Conservation (phyloP, 345 rosid genomes). For the Arabidopsis suecica region DNA sequence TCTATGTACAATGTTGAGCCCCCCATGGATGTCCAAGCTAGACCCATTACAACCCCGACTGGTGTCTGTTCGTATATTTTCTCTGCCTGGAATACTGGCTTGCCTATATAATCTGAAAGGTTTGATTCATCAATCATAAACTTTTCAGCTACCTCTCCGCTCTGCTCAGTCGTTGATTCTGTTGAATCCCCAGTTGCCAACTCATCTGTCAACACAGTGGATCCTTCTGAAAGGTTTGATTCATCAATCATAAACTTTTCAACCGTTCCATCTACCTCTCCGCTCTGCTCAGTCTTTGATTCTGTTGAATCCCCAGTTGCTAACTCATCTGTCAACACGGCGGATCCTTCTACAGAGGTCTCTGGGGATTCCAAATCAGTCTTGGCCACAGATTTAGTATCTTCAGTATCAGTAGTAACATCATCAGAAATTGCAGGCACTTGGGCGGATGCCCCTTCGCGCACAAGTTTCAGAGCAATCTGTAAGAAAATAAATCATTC, state of each 20-base stretch:
- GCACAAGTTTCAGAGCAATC: constrained; percentile 85
- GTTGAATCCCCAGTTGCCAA: not conserved
- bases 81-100: constrained; percentile 86
- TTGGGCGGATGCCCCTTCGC: constrained; percentile 50
- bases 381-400: constrained; percentile 23
- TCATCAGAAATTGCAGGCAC: constrained; percentile 49
- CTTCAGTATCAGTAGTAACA: constrained; percentile 25
- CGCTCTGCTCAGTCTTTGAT: constrained; percentile 43
- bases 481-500: constrained; percentile 33
- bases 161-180: constrained; percentile 43
- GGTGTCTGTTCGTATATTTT: constrained; percentile 84
- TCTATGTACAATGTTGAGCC: constrained; percentile 92
- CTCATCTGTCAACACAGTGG: constrained; percentile 25
- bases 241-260: constrained; percentile 60
- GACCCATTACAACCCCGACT: constrained; percentile 93
- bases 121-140: constrained; percentile 62
- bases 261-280: constrained; percentile 7
- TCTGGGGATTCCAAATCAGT: constrained; percentile 43
- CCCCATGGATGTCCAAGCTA: constrained; percentile 98
- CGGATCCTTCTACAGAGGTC: constrained; percentile 22
- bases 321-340: constrained; percentile 26
- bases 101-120: constrained; percentile 77
- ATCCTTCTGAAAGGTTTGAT: constrained; percentile 49
- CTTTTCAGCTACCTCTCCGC: constrained; percentile 36
- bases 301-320: not conserved